Conservation (phyloP, 257 asterid genomes). For the Solanum sparsipilum region DNA sequence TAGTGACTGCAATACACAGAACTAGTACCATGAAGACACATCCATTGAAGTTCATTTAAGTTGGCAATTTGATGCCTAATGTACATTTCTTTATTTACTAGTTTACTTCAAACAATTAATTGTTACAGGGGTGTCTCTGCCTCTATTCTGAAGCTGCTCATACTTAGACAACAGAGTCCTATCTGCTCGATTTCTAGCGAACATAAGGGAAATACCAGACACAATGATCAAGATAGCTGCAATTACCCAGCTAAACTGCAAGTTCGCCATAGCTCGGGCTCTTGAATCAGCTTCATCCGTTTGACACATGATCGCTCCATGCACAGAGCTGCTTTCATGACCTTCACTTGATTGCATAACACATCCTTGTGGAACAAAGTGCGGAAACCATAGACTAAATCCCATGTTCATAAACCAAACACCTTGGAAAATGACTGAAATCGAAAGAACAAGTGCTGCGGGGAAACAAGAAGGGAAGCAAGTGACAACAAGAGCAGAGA, state of each 20-base stretch:
- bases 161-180: constrained; percentile 33
- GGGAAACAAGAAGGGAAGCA: constrained; percentile 46
- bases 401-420: constrained; percentile 85
- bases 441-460: constrained; percentile 46
- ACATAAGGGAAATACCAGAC: constrained; percentile 21
- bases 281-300: constrained; percentile 34
- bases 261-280: constrained; percentile 71
- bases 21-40: not conserved
- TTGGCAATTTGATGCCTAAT: not conserved
- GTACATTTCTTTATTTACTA: constrained; percentile 6
- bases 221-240: constrained; percentile 39
- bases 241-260: constrained; percentile 78
- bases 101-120: constrained; percentile 23
- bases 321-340: constrained; percentile 2
- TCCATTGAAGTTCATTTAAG: not conserved
- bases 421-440: constrained; percentile 66
- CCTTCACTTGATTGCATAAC: constrained; percentile 1
- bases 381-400: constrained; percentile 49
- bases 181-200: constrained; percentile 17
- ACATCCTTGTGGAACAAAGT: constrained; percentile 51
- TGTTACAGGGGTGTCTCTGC: constrained; percentile 16
- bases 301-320: constrained; percentile 50
- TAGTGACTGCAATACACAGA: not conserved
- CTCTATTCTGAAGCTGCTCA: constrained; percentile 36
- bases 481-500: constrained; percentile 37